A percentile compares a stretch with the other conserved stretches of the same genome.
These are phyloP conservation scores for Agaricus subrufescens DNA, from an alignment of 768 basidiomycete species.

Conservation along the genomic window DNA sequence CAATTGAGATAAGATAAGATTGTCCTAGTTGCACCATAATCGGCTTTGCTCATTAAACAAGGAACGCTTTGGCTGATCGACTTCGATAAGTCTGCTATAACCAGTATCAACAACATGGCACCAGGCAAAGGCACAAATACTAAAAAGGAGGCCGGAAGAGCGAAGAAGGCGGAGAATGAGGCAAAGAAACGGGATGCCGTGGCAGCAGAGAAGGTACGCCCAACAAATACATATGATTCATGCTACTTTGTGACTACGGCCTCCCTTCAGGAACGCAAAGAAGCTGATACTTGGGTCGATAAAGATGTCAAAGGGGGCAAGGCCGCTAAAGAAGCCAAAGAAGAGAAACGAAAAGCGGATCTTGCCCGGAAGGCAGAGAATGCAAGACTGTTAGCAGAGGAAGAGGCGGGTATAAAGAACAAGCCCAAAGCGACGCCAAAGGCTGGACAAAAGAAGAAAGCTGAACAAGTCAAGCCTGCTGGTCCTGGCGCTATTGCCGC, in stretches of 20 bases:
- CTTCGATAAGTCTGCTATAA: background rate
- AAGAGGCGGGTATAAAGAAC: constrained; percentile 59
- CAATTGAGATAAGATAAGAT: background rate
- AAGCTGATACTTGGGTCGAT: constrained; percentile 64
- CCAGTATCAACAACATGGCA: constrained; percentile 45
- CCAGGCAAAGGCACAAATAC: constrained; percentile 79
- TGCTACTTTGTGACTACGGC: background rate
- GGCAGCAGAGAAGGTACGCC: constrained; percentile 51
- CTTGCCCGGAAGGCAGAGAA: constrained; percentile 84
- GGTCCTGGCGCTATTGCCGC: constrained; percentile 86
- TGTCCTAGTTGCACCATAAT: background rate
- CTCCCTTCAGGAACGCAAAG: constrained; percentile 60
- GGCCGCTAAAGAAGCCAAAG: constrained; percentile 61
- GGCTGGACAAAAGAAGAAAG: constrained; percentile 54
- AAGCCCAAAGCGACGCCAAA: constrained; percentile 66
- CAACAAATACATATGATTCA: background rate
- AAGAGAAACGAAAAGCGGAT: constrained; percentile 77
- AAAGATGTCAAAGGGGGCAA: constrained; percentile 60
- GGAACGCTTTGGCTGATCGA: background rate
- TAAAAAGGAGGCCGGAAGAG: constrained; percentile 87
- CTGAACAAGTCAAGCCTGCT: constrained; percentile 49
- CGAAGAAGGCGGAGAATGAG: constrained; percentile 92
- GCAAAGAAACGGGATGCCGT: constrained; percentile 68
- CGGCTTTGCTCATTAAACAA: background rate
- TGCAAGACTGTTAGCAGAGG: constrained; percentile 82